Percentiles rank a stretch among this genome's conserved stretches.
Evolutionary conservation across 1,139 yeast species (phyloP).

Genomic region (Suhomyces wounanorum): DNA sequence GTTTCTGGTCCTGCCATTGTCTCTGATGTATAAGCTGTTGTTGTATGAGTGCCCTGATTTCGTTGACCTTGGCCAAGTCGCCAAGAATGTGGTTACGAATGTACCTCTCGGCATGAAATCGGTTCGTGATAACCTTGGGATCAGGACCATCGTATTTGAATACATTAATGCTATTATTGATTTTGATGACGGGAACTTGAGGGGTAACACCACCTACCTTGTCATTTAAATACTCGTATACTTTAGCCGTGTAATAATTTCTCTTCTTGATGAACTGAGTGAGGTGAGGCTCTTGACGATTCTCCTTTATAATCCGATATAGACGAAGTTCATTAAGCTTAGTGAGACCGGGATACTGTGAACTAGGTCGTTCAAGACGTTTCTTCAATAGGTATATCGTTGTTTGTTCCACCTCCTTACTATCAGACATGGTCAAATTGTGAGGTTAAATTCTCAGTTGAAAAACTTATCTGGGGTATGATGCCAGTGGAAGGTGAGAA

Average conservation of each 20-base stretch:
- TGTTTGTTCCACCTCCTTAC: conserved; percentile 15
- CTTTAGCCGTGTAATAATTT: conserved; percentile 18
- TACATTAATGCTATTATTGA: not conserved
- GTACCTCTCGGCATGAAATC: conserved; percentile 24
- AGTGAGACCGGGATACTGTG: conserved; percentile 9
- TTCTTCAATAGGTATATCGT: conserved; percentile 14
- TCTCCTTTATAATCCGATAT: conserved; percentile 7
- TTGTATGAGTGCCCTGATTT: conserved; percentile 12
- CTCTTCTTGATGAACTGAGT: conserved; percentile 16
- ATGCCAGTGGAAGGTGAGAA: not conserved
- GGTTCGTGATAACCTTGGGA: conserved; percentile 22
- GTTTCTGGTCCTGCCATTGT: conserved; percentile 19
- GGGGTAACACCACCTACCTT: not conserved
- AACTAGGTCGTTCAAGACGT: conserved; percentile 10
- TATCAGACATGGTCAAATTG: conserved; percentile 3
- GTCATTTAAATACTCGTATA: conserved; percentile 16
- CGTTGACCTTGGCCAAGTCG: conserved; percentile 1
- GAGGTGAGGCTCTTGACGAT: conserved; percentile 14
- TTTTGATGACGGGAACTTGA: not conserved
- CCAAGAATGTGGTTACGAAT: conserved; percentile 13
- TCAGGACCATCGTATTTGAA: conserved; percentile 13
- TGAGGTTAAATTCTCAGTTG: not conserved
- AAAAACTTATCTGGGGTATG: not conserved
- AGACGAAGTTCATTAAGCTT: conserved; percentile 9
- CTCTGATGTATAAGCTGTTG: conserved; percentile 23